Evolutionary conservation across 208 protist genomes (phyloP).

Genomic region (Acanthamoeba sp.): DNA sequence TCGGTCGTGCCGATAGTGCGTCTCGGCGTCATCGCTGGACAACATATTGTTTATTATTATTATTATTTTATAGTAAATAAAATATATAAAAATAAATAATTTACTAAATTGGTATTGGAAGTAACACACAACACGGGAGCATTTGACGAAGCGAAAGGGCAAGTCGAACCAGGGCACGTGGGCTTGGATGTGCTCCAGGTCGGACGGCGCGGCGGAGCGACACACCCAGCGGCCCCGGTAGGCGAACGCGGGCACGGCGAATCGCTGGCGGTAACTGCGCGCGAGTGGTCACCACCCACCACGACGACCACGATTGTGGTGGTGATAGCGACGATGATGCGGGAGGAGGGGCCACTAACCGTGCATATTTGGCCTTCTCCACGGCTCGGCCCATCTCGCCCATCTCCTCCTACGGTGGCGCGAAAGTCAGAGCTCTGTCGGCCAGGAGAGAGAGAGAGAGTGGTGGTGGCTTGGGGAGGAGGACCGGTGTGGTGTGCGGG

Average conservation of each 20-base stretch:
- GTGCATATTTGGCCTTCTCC: neutral
- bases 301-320: no score
- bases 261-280: slow-evolving; percentile 18
- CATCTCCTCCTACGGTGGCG: neutral
- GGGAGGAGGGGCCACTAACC: no score
- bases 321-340: no score
- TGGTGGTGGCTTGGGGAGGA: no score
- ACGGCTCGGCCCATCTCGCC: neutral
- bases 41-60: no score
- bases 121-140: no score
- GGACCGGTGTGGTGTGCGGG: neutral
- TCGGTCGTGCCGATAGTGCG: neutral
- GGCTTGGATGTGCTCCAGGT: neutral
- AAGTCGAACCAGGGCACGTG: neutral
- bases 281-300: neutral
- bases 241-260: neutral
- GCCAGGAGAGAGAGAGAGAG: no score
- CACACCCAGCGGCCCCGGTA: neutral
- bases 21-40: neutral
- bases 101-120: no score
- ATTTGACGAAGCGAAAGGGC: no score
- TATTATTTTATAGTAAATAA: no score
- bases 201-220: slow-evolving; percentile 5
- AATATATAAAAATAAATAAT: no score
- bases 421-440: neutral